Evolutionary conservation across 805 yeast genomes (phyloP), one percentile per base, ranked within the genome.

Genomic region (Ogataea paradorogensis): DNA sequence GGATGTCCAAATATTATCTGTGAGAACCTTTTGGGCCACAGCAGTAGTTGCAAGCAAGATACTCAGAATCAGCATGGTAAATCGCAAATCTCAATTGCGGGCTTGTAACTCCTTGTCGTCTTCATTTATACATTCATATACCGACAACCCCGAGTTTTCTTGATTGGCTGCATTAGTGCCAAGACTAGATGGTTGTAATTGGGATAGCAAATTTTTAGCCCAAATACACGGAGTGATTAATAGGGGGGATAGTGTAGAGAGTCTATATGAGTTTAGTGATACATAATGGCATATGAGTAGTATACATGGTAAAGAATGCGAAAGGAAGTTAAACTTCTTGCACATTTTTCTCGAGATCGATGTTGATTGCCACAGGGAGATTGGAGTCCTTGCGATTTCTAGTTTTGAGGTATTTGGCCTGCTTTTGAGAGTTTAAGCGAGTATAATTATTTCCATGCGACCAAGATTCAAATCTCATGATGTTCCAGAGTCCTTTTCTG

Each of bases 321-420:
- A 13, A 23, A 15, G 29, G 14, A n/a, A n/a, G 9, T 32, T 27
- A 39, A 24, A 47, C 41, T 16, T 49, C 42, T 40, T 40, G 35
- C 27, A 59, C 65, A 42, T 60, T 60, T 42, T 60, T 60, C 31
- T 60, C 64, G 15, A 61, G 33, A 42, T 61, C 65, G 14, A 60
- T 52, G 40, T 67, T 63, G 35, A 71, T 52, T 15, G 63, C 63
- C 13, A 57, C 59, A 1, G 78, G 78, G 40, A 76, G 57, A 51
- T 76, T 76, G 13, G 79, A 73, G 53, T 76, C 82, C 58, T 76
- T 76, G 62, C 82, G 72, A 42, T 53, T 53, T 47, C 55, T 50
- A 2, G 55, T 52, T 28, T 53, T 52, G 38, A 50, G 40, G 30
- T 50, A 52, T 28, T 51, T 53, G 6, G 53, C 54, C 39, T 50